Evolutionary conservation across 257 asterid genomes (phyloP).

Genomic region (Ajuga chamaepitys): DNA sequence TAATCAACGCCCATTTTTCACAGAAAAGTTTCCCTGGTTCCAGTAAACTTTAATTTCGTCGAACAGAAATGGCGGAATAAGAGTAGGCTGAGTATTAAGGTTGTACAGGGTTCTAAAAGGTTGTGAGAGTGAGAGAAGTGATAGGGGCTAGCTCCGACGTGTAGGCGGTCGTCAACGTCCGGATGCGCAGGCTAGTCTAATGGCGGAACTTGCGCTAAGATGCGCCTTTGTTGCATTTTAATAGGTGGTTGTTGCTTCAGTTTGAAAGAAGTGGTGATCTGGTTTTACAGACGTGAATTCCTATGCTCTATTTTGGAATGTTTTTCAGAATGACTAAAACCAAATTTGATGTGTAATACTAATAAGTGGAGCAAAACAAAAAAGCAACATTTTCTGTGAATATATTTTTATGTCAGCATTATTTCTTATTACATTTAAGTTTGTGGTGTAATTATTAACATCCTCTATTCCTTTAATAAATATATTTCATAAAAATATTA

Average conservation of each 20-base stretch:
- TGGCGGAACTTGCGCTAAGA: conserved; percentile 39
- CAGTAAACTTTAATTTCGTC: neutral
- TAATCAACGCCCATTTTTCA: conserved; percentile 70
- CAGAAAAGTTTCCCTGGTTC: too few species aligned
- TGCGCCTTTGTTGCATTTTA: conserved; percentile 37
- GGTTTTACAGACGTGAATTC: conserved; percentile 27
- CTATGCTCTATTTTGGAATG: conserved; percentile 33
- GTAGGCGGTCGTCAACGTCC: conserved; percentile 30
- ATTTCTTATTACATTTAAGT: too few species aligned
- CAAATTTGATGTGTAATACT: too few species aligned
- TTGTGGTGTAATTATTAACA: too few species aligned
- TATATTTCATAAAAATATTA: too few species aligned
- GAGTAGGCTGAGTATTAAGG: neutral
- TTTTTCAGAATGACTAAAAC: neutral
- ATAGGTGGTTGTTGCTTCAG: conserved; percentile 13
- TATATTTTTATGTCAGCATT: too few species aligned
- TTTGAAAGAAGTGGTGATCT: conserved; percentile 8
- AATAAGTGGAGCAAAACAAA: too few species aligned
- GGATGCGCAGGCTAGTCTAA: conserved; percentile 42
- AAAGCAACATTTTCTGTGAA: too few species aligned
- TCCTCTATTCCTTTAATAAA: too few species aligned
- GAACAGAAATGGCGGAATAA: neutral
- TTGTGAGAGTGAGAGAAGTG: neutral
- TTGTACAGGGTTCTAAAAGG: conserved; percentile 6
- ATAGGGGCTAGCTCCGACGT: conserved; percentile 17